Percentiles rank a stretch among this genome's conserved stretches.
Conservation (phyloP, 176 grass and related monocot species). For the Lolium rigidum region DNA sequence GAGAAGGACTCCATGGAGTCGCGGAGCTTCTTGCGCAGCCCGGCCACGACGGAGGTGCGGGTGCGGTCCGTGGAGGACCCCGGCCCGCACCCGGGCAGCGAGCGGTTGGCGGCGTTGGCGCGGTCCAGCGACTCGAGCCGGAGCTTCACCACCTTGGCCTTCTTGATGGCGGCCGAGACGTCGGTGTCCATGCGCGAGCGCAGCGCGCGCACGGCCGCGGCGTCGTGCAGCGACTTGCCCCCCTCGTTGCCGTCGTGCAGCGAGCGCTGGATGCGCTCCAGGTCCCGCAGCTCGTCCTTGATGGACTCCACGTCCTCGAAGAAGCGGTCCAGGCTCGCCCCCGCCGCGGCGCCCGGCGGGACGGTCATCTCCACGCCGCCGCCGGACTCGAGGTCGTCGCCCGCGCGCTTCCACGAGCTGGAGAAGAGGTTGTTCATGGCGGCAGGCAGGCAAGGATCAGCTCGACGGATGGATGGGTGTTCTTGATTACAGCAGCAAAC, state of each 20-base stretch:
- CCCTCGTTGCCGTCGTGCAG: constrained; percentile 83
- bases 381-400: constrained; percentile 56
- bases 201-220: constrained; percentile 68
- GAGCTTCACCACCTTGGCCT: constrained; percentile 90
- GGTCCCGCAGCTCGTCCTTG: constrained; percentile 90
- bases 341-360: constrained; percentile 42
- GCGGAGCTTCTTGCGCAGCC: constrained; percentile 85
- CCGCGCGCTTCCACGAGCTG: constrained; percentile 65
- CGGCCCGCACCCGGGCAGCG: constrained; percentile 64
- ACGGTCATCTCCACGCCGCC: constrained; percentile 63
- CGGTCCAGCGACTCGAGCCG: constrained; percentile 91
- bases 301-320: constrained; percentile 94
- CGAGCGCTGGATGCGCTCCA: constrained; percentile 72
- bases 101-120: constrained; percentile 91
- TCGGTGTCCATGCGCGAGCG: constrained; percentile 81
- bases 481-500: not conserved
- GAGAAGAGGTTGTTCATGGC: constrained; percentile 88
- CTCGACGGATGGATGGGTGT: not conserved
- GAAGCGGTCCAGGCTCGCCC: constrained; percentile 77
- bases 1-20: constrained; percentile 88
- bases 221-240: constrained; percentile 84
- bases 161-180: constrained; percentile 69
- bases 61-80: constrained; percentile 72
- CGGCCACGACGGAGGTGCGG: constrained; percentile 73
- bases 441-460: not conserved